A percentile compares a stretch with the other conserved stretches of the same genome.
phyloP scores from a whole-genome alignment of 192 early-diverging fungal genomes.

The Entomortierella lignicola region DNA sequence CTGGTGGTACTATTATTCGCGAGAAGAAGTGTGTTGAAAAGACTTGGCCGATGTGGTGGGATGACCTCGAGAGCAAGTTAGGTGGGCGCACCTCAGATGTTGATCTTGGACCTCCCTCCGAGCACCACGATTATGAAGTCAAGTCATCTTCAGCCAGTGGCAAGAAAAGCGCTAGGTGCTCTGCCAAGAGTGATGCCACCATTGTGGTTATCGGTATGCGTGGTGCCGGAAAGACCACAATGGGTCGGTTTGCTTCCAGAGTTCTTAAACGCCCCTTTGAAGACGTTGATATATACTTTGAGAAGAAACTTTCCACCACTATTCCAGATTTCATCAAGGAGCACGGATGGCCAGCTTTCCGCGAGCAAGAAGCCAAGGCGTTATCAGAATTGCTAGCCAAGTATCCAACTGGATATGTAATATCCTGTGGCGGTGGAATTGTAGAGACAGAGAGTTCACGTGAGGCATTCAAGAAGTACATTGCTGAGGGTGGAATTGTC shows the following conservation, averaged over 20 bases:
- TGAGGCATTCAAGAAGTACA: constrained; percentile 72
- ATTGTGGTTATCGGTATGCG: constrained; percentile 99
- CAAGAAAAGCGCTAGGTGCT: constrained; percentile 4
- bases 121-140: constrained; percentile 46
- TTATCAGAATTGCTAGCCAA: constrained; percentile 69
- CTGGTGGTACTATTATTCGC: constrained; percentile 77
- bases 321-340: constrained; percentile 83
- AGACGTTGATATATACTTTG: constrained; percentile 91
- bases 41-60: constrained; percentile 99
- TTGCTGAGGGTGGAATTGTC: constrained; percentile 67
- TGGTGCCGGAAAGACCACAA: constrained; percentile 94
- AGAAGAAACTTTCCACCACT: constrained; percentile 71
- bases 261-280: constrained; percentile 79
- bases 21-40: constrained; percentile 99
- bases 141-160: constrained; percentile 15
- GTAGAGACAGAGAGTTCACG: constrained; percentile 85
- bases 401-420: constrained; percentile 71
- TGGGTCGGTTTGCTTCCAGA: constrained; percentile 80
- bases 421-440: constrained; percentile 96
- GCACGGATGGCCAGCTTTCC: constrained; percentile 90
- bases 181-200: constrained; percentile 58
- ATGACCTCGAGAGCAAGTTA: constrained; percentile 85
- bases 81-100: constrained; percentile 71
- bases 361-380: constrained; percentile 78
- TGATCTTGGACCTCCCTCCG: constrained; percentile 55